phyloP scores from a whole-genome alignment of 2,329 filamentous ascomycete species.

The Mollisia scopiformis region DNA sequence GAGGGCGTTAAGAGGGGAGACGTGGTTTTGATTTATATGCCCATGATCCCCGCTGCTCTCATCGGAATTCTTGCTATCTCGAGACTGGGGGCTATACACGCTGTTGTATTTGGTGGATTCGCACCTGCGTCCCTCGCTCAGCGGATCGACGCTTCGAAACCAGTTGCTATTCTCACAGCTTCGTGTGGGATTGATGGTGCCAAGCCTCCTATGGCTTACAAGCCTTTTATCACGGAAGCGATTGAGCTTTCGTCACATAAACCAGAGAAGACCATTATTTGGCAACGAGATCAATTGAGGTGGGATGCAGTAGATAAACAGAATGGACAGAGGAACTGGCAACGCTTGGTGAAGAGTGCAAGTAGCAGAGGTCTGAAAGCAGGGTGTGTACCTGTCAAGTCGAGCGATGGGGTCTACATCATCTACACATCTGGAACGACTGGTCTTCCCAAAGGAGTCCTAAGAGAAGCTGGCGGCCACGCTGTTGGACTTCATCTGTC shows the following conservation, averaged over 20 bases:
- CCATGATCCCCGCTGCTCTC: slow-evolving; percentile 91
- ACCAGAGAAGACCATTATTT: slow-evolving; percentile 74
- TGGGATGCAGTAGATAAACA: slow-evolving; percentile 73
- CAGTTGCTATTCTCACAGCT: slow-evolving; percentile 79
- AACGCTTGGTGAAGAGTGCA: slow-evolving; percentile 73
- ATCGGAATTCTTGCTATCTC: slow-evolving; percentile 82
- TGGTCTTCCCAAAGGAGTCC: slow-evolving; percentile 79
- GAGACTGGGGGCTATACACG: slow-evolving; percentile 84
- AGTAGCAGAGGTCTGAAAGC: slow-evolving; percentile 68
- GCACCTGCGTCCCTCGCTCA: slow-evolving; percentile 81
- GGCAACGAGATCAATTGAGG: slow-evolving; percentile 77
- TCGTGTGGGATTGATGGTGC: slow-evolving; percentile 89
- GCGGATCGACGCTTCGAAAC: slow-evolving; percentile 81
- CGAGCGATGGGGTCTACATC: slow-evolving; percentile 82
- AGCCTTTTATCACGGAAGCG: slow-evolving; percentile 75
- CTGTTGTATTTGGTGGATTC: slow-evolving; percentile 93
- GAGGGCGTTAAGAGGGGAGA: slow-evolving; percentile 83
- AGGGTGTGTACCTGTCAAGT: slow-evolving; percentile 76
- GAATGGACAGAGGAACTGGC: slow-evolving; percentile 79
- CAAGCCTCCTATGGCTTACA: slow-evolving; percentile 80
- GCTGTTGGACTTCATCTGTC: slow-evolving; percentile 83
- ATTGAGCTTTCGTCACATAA: slow-evolving; percentile 70
- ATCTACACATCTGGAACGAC: slow-evolving; percentile 90
- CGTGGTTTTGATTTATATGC: slow-evolving; percentile 93
- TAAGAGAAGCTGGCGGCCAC: slow-evolving; percentile 83